phyloP scores from a whole-genome alignment of 2,329 filamentous ascomycete species.

The Claviceps humidiphila region DNA sequence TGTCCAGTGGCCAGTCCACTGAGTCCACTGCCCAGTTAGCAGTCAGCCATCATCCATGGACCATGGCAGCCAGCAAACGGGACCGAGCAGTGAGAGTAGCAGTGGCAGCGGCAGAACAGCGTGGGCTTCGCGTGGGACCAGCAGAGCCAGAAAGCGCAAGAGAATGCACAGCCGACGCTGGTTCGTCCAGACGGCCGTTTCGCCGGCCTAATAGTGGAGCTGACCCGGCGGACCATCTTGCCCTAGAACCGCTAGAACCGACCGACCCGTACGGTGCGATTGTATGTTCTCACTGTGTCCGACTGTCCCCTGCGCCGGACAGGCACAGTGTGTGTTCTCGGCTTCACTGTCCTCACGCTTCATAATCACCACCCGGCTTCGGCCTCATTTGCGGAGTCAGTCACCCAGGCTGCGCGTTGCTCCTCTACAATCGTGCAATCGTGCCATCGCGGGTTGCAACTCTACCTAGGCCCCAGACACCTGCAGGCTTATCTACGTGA shows the following conservation, averaged over 20 bases:
- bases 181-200: constrained; percentile 38
- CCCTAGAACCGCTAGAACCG: too few species aligned
- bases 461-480: background rate
- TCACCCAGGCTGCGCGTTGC: background rate
- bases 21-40: too few species aligned
- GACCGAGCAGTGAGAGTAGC: background rate
- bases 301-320: background rate
- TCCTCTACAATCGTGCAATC: background rate
- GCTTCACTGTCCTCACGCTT: background rate
- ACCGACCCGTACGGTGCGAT: background rate
- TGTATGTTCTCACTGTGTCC: constrained; percentile 2
- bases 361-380: background rate
- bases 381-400: constrained; percentile 8
- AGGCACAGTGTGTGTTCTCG: background rate
- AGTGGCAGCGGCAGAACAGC: background rate
- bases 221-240: constrained; percentile 4
- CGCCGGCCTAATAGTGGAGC: constrained; percentile 46
- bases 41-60: background rate
- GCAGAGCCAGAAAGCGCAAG: constrained; percentile 10
- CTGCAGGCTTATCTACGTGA: background rate
- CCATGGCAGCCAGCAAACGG: background rate
- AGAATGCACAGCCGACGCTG: constrained; percentile 14
- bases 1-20: too few species aligned
- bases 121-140: background rate
- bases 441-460: background rate